Evolutionary conservation across 257 asterid genomes (phyloP).

Genomic region (Hygrophila difformis): DNA sequence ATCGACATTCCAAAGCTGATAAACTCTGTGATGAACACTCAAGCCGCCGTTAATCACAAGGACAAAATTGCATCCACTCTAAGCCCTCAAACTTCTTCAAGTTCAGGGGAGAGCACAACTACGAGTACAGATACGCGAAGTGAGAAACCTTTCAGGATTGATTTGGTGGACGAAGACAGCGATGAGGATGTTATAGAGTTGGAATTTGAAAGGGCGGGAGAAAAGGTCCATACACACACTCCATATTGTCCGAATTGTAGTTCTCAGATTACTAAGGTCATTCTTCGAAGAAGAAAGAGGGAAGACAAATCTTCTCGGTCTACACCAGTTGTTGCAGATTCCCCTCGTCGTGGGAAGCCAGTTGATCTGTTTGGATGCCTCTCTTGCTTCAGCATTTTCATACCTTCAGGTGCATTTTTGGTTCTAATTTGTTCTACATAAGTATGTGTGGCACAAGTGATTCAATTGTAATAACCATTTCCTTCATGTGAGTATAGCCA

Average conservation of each 20-base stretch:
- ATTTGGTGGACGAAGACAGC: slow-evolving; percentile 23
- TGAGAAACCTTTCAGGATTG: too few relatives aligned
- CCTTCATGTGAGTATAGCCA: slow-evolving; percentile 35
- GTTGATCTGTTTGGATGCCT: slow-evolving; percentile 57
- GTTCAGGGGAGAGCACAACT: too few relatives aligned
- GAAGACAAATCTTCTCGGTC: not conserved
- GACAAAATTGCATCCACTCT: too few relatives aligned
- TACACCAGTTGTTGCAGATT: too few relatives aligned
- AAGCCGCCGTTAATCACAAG: too few relatives aligned
- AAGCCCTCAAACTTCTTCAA: too few relatives aligned
- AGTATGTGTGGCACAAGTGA: not conserved
- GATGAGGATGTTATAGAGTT: slow-evolving; percentile 52
- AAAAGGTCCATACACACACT: slow-evolving; percentile 45
- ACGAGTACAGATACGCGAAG: too few relatives aligned
- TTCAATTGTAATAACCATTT: not conserved
- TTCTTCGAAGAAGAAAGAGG: slow-evolving; percentile 40
- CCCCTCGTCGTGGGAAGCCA: too few relatives aligned
- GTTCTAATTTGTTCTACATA: not conserved
- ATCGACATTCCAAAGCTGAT: too few relatives aligned
- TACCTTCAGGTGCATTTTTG: slow-evolving; percentile 33
- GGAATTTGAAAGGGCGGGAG: slow-evolving; percentile 44
- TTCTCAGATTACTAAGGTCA: slow-evolving; percentile 41
- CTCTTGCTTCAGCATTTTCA: slow-evolving; percentile 50
- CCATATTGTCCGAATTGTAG: slow-evolving; percentile 57
- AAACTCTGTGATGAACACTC: too few relatives aligned